These are phyloP conservation scores for Euphorbia peplus DNA, from an alignment of 345 rosid species.

Conservation along the genomic window DNA sequence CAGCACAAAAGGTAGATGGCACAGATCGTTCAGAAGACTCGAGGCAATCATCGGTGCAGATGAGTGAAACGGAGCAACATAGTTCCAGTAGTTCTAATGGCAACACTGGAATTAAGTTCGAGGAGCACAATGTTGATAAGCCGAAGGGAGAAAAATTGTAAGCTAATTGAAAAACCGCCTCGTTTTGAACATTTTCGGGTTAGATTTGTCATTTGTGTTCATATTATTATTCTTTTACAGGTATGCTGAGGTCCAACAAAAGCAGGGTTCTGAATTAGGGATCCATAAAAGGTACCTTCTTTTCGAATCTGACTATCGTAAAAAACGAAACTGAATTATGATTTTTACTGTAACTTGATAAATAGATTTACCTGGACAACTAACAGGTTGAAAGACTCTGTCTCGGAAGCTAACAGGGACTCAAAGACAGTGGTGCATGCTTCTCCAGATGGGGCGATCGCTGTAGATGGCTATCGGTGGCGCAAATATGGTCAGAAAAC, in stretches of 20 bases:
- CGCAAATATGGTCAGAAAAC: slow-evolving; percentile 32
- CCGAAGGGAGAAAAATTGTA: slow-evolving; percentile 8
- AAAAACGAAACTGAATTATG: not conserved
- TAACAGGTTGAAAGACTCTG: slow-evolving; percentile 12
- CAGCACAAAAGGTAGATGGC: slow-evolving; percentile 3
- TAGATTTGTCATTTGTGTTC: not conserved
- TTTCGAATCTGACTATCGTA: not conserved
- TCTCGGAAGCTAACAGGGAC: slow-evolving; percentile 13
- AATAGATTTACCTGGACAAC: not conserved
- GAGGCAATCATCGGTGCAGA: slow-evolving; percentile 4
- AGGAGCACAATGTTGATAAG: slow-evolving; percentile 7
- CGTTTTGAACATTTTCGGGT: not conserved
- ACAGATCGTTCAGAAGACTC: not conserved
- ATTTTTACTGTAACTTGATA: not conserved
- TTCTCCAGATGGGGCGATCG: slow-evolving; percentile 17
- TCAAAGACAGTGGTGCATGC: slow-evolving; percentile 11
- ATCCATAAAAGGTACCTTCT: slow-evolving; percentile 9
- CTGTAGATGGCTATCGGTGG: slow-evolving; percentile 27
- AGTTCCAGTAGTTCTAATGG: slow-evolving; percentile 21
- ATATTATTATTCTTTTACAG: not conserved
- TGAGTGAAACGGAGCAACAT: slow-evolving; percentile 19
- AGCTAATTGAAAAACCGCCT: not conserved
- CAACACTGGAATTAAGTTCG: slow-evolving; percentile 6
- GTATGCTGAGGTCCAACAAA: slow-evolving; percentile 12
- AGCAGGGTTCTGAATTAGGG: slow-evolving; percentile 9